These are phyloP conservation scores for Kwoniella sp. DNA, from an alignment of 768 basidiomycete species.

Conservation along the genomic window DNA sequence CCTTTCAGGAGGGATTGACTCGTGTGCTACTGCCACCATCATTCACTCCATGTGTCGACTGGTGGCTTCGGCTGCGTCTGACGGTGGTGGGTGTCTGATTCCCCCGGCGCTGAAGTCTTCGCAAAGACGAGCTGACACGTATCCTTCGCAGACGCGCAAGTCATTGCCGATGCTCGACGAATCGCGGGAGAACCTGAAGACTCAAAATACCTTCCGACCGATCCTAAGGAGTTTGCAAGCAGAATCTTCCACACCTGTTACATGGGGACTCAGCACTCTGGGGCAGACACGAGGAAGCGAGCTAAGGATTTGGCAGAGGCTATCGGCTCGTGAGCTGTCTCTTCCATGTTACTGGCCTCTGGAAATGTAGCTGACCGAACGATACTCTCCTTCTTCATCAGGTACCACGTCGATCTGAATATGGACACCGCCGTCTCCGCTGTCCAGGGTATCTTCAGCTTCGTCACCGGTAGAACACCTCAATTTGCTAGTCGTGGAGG, in stretches of 20 bases:
- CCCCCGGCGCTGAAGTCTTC: background rate
- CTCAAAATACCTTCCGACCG: conserved; percentile 79
- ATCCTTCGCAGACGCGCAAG: conserved; percentile 66
- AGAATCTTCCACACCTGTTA: conserved; percentile 97
- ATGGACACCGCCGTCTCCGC: conserved; percentile 91
- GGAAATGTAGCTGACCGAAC: background rate
- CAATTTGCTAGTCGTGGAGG: conserved; percentile 88
- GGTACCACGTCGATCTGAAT: conserved; percentile 91
- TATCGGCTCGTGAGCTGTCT: conserved; percentile 73
- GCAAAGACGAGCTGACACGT: conserved; percentile 11
- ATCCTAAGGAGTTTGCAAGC: conserved; percentile 80
- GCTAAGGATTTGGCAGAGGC: conserved; percentile 84
- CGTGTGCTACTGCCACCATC: conserved; percentile 93
- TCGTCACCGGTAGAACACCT: conserved; percentile 74
- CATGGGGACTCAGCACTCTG: conserved; percentile 98
- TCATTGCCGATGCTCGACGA: conserved; percentile 85
- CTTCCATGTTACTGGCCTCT: background rate
- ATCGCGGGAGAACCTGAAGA: conserved; percentile 81
- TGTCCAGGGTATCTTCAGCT: conserved; percentile 75
- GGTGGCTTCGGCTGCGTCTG: conserved; percentile 73
- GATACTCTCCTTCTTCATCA: conserved; percentile 52
- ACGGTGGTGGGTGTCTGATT: conserved; percentile 63
- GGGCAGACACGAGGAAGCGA: conserved; percentile 75
- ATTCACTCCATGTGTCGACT: conserved; percentile 95
- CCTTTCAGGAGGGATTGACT: conserved; percentile 93